phyloP scores from a whole-genome alignment of 192 early-diverging fungal genomes.

The Geosiphon pyriformis region DNA sequence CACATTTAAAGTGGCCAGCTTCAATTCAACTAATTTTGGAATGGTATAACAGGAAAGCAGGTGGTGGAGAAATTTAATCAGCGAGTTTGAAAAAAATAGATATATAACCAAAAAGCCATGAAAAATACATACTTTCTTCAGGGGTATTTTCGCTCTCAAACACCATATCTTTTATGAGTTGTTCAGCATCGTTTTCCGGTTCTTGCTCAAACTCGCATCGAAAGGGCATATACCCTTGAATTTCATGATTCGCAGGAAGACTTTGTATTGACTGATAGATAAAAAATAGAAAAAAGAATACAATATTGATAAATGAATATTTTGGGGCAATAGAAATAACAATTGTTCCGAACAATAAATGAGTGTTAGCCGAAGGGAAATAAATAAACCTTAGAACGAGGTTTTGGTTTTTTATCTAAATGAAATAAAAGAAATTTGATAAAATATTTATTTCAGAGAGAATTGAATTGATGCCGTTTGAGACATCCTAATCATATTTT shows the following conservation, averaged over 20 bases:
- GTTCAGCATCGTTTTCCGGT: constrained; percentile 93
- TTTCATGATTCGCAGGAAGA: constrained; percentile 91
- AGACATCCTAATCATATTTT: neutral
- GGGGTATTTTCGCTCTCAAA: constrained; percentile 84
- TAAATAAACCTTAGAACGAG: neutral
- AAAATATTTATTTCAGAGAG: neutral
- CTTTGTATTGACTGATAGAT: constrained; percentile 61
- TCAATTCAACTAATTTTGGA: constrained; percentile 59
- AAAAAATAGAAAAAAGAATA: neutral
- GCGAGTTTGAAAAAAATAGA: neutral
- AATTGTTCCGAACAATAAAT: neutral
- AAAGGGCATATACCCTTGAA: constrained; percentile 95
- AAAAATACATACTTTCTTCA: constrained; percentile 58
- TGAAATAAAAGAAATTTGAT: neutral
- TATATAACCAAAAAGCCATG: neutral
- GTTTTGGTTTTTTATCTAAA: neutral
- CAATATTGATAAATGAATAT: neutral
- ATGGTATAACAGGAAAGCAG: neutral
- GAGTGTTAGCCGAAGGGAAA: neutral
- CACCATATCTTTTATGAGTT: constrained; percentile 89
- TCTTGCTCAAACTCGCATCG: constrained; percentile 96
- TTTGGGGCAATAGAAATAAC: neutral
- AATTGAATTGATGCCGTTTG: neutral
- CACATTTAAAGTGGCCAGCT: constrained; percentile 84
- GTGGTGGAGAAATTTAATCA: neutral